Evolutionary conservation across 148 eudicot species (phyloP), one percentile per base, ranked within the genome.

Genomic region (Bassia scoparia): DNA sequence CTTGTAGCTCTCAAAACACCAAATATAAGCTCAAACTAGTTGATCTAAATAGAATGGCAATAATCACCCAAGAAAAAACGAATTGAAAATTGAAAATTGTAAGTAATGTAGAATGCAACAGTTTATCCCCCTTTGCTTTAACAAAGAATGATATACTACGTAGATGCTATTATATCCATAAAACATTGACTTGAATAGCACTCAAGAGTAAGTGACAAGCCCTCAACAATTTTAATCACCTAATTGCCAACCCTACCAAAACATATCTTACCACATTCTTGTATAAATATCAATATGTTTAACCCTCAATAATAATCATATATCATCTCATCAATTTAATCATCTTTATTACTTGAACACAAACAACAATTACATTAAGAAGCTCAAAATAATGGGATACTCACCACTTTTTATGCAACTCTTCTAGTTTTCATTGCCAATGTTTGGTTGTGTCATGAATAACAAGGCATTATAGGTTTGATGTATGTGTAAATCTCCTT

Each of bases 381-480:
- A 38, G 21, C 35, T 23, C 26, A 14, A 41, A 30, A 54, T 24
- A 31, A 80, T 82, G 88, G 88, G 68, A 66, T 50, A 54, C 27
- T 67, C 74, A 24, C 24, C 46, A 26, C 15, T 81, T 59, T 84
- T 70, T 27, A 11, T 46, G 55, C 54, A 62, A 61, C 48, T 54
- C 54, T 73, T 66, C 64, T 70, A 0, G 64, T 85, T 67, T 48
- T 34, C 20, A 64, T 75, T 15, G 76, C 29, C 29, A 67, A 52
- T 67, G 24, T 61, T 68, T 74, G 53, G 64, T 35, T 71, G 3
- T 66, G 61, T 53, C 66, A 79, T 74, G 86, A 43, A 38, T 80
- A 41, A 88, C 86, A 33, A 83, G 90, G 76, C 88, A 81, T 68
- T 87, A 86, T 78, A 83, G 76, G 44, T 88, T n/a, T 79, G 75